Evolutionary conservation across 805 yeast genomes (phyloP), one percentile per base, ranked within the genome.

Genomic region (Pichia insulana): DNA sequence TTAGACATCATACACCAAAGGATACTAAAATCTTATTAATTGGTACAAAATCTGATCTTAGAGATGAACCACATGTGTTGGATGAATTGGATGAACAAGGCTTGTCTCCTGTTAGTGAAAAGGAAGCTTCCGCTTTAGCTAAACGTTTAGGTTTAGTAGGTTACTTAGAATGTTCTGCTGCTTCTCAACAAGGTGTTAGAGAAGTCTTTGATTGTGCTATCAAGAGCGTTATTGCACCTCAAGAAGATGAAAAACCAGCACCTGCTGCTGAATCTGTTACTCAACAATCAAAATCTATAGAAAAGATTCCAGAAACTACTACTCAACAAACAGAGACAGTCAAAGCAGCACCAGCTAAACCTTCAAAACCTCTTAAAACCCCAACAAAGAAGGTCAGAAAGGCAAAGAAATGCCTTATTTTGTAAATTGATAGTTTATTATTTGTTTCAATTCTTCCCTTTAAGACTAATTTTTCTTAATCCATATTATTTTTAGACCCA

Each of bases 141-240:
- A 71, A 74, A 51, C 86, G 82, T 34, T 67, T 81, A 39, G 82
- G 84, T 2, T 82, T 92, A 30, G 73, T 80, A 49, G 76, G 74
- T 39, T 87, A 84, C 61, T 66, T 83, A 47, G 96, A 88, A 65
- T 87, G 96, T 62, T 85, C 95, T 5, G 95, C 96, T 8, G 83
- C 89, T 11, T 81, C 90, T 17, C 96, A 87, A 63, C 73, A 71
- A 41, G 96, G 96, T 41, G 87, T 88, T 37, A 83, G 82, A 57
- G 83, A 81, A 43, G 83, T 87, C 6, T 88, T 88, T 53, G 95
- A 88, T 54, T 78, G 67, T 45, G 94, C 95, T 9, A 86, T 87
- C 31, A 74, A 78, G 48, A 70, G 80, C 0, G 89, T 82, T 11
- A 69, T 81, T 42, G 64, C 69, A 47, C 78, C 80, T 25, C 74